phyloP scores from a whole-genome alignment of 1,139 yeast species.

The Saccharomyces hybrid region DNA sequence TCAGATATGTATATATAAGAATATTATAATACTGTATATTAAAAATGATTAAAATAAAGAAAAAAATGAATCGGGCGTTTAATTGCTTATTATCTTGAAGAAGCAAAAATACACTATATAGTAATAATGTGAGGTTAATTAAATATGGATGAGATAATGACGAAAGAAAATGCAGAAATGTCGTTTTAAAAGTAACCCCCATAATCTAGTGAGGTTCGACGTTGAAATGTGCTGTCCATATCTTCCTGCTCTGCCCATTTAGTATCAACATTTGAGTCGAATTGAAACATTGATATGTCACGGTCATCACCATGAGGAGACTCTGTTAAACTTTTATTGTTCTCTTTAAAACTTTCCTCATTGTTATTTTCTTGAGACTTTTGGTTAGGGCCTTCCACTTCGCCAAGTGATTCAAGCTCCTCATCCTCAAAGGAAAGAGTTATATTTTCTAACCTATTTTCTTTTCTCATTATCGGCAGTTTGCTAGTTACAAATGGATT shows the following conservation, averaged over 20 bases:
- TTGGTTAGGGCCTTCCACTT: conserved; percentile 3
- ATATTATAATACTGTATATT: conserved; percentile 4
- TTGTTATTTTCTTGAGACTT: conserved; percentile 3
- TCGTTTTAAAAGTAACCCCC: conserved; percentile 9
- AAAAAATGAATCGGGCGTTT: neutral
- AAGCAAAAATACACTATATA: neutral
- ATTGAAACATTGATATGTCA: conserved; percentile 5
- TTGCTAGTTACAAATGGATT: conserved; percentile 10
- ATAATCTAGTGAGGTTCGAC: conserved; percentile 29
- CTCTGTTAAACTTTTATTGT: neutral
- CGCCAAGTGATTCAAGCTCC: conserved; percentile 1
- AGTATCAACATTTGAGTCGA: conserved; percentile 14
- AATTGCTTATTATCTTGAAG: neutral
- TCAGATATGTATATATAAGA: conserved; percentile 4
- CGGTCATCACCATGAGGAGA: conserved; percentile 5
- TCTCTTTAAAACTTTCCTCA: neutral
- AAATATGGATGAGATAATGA: neutral
- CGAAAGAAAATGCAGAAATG: conserved; percentile 11
- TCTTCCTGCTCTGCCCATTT: conserved; percentile 27
- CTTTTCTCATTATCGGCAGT: conserved; percentile 23
- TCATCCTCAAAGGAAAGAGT: conserved; percentile 24
- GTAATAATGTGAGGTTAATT: conserved; percentile 5
- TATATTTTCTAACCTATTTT: conserved; percentile 24
- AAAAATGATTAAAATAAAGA: neutral
- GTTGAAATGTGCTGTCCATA: conserved; percentile 30